Conservation (phyloP, 371 early-diverging fungal species). For the Vairimorpha apis region DNA sequence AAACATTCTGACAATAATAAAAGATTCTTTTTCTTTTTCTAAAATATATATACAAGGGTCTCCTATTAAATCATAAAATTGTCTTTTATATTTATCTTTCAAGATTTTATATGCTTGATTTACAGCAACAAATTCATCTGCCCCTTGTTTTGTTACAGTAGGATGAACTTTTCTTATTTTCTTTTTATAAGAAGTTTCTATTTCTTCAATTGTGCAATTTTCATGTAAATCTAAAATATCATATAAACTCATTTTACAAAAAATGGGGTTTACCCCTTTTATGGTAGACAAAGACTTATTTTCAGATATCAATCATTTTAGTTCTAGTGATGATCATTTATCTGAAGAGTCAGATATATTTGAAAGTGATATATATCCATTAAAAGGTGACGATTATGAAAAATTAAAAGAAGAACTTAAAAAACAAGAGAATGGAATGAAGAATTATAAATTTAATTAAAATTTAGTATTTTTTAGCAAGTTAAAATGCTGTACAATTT, state of each 20-base stretch:
- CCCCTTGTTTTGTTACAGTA: constrained; percentile 3
- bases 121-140: constrained; percentile 24
- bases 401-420: constrained; percentile 10
- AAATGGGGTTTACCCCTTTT: constrained; percentile 1
- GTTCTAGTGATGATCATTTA: constrained; percentile 6
- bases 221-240: constrained; percentile 28
- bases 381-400: constrained; percentile 10
- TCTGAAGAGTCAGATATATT: constrained; percentile 12
- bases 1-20: constrained; percentile 35
- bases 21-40: constrained; percentile 22
- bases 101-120: constrained; percentile 43
- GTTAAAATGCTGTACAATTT: too few species aligned
- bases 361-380: constrained; percentile 15
- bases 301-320: constrained; percentile 1
- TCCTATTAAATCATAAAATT: constrained; percentile 45
- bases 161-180: constrained; percentile 22
- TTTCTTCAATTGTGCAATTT: constrained; percentile 25
- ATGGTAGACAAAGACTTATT: constrained; percentile 8
- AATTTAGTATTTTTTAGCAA: too few species aligned
- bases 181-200: constrained; percentile 40
- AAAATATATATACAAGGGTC: constrained; percentile 18
- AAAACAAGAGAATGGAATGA: constrained; percentile 10
- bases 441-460: constrained; percentile 5
- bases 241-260: constrained; percentile 34
- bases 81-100: constrained; percentile 37